Evolutionary conservation across 768 basidiomycete genomes (phyloP).

Genomic region (Lactarius tabidus): DNA sequence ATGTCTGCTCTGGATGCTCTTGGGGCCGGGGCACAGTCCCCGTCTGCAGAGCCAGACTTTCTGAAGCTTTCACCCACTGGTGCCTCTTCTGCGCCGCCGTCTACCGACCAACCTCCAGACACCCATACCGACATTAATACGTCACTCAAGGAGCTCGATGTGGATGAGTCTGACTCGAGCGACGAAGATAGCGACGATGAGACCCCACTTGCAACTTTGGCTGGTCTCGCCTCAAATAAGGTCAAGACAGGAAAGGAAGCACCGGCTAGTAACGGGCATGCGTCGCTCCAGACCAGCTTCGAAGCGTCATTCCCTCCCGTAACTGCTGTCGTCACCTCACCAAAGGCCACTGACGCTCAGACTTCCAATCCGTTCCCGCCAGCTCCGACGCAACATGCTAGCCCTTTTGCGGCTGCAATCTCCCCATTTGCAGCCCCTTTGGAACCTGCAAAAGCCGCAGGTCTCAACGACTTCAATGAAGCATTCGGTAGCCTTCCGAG

Average conservation of each 20-base stretch:
- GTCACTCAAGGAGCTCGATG: constrained; percentile 56
- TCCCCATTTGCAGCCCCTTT: constrained; percentile 16
- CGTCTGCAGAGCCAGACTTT: constrained; percentile 17
- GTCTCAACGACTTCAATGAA: constrained; percentile 67
- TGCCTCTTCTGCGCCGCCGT: constrained; percentile 8
- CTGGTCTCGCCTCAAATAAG: not conserved
- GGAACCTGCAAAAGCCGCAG: constrained; percentile 26
- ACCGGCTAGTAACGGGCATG: constrained; percentile 17
- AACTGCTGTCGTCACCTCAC: not conserved
- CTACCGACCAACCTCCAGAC: constrained; percentile 8
- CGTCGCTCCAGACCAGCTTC: not conserved
- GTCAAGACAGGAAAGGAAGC: not conserved
- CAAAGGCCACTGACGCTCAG: not conserved
- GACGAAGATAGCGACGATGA: constrained; percentile 35
- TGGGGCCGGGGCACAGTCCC: not conserved
- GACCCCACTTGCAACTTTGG: constrained; percentile 31
- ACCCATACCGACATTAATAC: constrained; percentile 46
- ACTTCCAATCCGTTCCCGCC: constrained; percentile 17
- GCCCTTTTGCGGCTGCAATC: constrained; percentile 16
- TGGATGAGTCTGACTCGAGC: constrained; percentile 51
- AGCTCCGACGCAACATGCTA: constrained; percentile 12
- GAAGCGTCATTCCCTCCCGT: not conserved
- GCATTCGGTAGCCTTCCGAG: constrained; percentile 56
- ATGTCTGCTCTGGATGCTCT: constrained; percentile 36
- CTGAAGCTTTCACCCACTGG: constrained; percentile 9